Evolutionary conservation across 2,329 filamentous ascomycete species (phyloP).

Genomic region (Erysiphe pulchra): DNA sequence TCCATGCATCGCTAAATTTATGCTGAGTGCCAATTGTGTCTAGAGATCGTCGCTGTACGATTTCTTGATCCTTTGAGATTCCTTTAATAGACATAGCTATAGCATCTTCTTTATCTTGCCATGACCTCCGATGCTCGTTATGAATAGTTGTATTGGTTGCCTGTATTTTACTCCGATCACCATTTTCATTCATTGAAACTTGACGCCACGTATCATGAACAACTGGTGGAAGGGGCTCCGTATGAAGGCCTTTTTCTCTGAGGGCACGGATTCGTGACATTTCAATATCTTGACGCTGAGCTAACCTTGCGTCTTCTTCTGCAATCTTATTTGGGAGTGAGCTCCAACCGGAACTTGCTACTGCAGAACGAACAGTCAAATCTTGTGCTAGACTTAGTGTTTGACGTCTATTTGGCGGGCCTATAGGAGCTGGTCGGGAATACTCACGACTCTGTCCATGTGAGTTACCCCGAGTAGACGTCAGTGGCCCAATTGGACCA

Average conservation of each 20-base stretch:
- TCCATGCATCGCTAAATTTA: constrained; percentile 12
- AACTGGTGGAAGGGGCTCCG: constrained; percentile 5
- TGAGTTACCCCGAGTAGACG: constrained; percentile 7
- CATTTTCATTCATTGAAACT: constrained; percentile 11
- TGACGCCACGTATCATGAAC: constrained; percentile 13
- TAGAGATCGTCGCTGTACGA: constrained; percentile 4
- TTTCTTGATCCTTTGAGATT: constrained; percentile 7
- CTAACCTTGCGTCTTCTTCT: constrained; percentile 6
- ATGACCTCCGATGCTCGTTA: constrained; percentile 4
- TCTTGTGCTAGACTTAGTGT: constrained; percentile 2
- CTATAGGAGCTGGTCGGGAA: constrained; percentile 12
- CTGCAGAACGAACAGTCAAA: constrained; percentile 3
- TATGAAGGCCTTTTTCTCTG: constrained; percentile 6
- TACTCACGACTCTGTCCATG: constrained; percentile 11
- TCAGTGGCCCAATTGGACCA: constrained; percentile 14
- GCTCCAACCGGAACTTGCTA: constrained; percentile 9
- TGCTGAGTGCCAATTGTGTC: constrained; percentile 4
- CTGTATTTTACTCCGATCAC: constrained; percentile 8
- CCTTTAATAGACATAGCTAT: not conserved
- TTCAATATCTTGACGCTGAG: constrained; percentile 8
- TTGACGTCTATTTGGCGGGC: constrained; percentile 10
- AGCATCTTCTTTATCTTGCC: constrained; percentile 4
- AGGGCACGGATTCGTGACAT: constrained; percentile 6
- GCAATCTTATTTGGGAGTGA: constrained; percentile 8
- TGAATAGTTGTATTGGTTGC: constrained; percentile 5